These are phyloP conservation scores for Somion occarium DNA, from an alignment of 1,284 basidiomycete genomes.

Conservation along the genomic window DNA sequence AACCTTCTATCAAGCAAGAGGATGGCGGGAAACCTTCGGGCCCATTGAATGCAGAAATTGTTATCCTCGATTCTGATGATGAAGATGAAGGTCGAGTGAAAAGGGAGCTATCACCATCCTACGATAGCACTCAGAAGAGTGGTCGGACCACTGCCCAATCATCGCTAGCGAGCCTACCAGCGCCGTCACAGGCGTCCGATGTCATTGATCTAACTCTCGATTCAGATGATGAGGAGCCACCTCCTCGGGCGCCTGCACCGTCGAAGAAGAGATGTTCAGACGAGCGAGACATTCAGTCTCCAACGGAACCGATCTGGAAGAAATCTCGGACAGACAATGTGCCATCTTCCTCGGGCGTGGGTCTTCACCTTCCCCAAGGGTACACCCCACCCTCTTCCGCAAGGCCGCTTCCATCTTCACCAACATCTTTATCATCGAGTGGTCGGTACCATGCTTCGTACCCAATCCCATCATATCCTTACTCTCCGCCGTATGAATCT, in stretches of 20 bases:
- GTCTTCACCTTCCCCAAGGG: background rate
- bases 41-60: conserved; percentile 55
- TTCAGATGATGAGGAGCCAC: conserved; percentile 61
- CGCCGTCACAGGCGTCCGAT: conserved; percentile 30
- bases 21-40: conserved; percentile 30
- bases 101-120: conserved; percentile 62
- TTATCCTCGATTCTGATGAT: conserved; percentile 72
- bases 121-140: conserved; percentile 33
- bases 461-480: background rate
- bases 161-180: conserved; percentile 21
- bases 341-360: conserved; percentile 13
- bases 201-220: conserved; percentile 81
- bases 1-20: conserved; percentile 12
- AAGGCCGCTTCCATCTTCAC: conserved; percentile 2
- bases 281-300: conserved; percentile 45
- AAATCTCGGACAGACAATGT: conserved; percentile 49
- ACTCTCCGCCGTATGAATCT: background rate
- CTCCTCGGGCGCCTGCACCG: conserved; percentile 8
- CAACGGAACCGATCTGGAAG: conserved; percentile 69
- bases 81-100: conserved; percentile 73
- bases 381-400: background rate
- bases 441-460: background rate
- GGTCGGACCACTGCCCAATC: conserved; percentile 23
- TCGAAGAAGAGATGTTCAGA: conserved; percentile 49
- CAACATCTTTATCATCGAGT: too few relatives aligned